Base-by-base conservation (phyloP, 805 yeast species). In the Ogataea degrootiae region DNA sequence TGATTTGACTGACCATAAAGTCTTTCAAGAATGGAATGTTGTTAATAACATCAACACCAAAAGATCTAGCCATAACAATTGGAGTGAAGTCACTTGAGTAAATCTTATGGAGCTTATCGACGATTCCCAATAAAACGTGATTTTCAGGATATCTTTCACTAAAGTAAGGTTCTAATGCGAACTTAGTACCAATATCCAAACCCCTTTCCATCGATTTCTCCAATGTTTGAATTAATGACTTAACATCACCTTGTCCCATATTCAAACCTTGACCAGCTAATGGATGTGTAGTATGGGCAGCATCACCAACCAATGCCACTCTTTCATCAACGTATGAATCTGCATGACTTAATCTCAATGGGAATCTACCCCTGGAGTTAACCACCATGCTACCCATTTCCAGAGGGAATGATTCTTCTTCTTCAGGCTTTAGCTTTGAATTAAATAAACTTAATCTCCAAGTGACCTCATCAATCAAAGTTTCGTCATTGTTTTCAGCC, bases 231-330 rank as follows among this genome's bases (percentile, higher is more conserved):
- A 84, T 81, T 31, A 94, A 72, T 2, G 83, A 71, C 48, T 83
- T 82, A 2, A 88, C 97, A 63, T 94, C 99, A 26, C 85, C 83
- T 65, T 91, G 97, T 19, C 99, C 99, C 96, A 92, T 90, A 66
- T 94, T 94, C 47, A 94, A 76, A 23, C 99, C 99, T 68, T 94
- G 99, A 9, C 99, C 99, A 4, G 97, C 97, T 50, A 94, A 73
- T 2, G 99, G 99, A 64, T 94, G 98, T 1, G 96, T 88, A 0
- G 97, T 85, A 59, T 94, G 99, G 0, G 98, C 98, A 1, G 99
- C 98, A 67, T 94, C 99, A 23, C 99, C 99, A 9, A 92, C 87
- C n/a, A 94, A 70, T 0, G 97, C 98, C 31, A 92, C 76, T 55
- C 98, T 74, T 4, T 87, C 91, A 2, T 80, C 80, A 17, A 88